Base-by-base conservation (phyloP, 352 stramenopile genomes). In the Phytophthora boehmeriae region DNA sequence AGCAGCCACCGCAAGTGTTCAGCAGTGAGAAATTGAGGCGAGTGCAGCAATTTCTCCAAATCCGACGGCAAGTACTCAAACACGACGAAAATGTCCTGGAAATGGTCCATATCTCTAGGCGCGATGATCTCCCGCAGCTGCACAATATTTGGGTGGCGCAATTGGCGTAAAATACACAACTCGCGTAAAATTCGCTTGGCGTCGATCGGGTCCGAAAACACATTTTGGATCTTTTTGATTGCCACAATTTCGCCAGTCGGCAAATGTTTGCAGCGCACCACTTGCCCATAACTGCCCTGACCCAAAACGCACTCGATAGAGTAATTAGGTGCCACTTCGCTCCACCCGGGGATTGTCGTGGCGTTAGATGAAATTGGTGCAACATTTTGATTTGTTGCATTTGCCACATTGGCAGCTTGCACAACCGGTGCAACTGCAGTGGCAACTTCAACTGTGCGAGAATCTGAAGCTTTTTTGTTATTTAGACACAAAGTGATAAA, bases 151-250 rank as follows among this genome's bases (percentile, higher is more conserved):
- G 83, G 86, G 69, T 95, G 86, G 5, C 85, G 84, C 30, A 95
- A 59, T 66, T 95, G 86, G 4, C 86, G 83, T 28, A 95, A 62
- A 39, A 95, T 95, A 58, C 79, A 93, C 28, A 95, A 64, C 47
- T 95, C 86, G 14, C 86, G 84, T 8, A 95, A 66, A 38, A 95
- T 95, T 17, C 86, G 84, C 68, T 95, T 95, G 38, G 86, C 86
- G 55, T 95, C 86, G 45, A 95, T 93, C 27, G 86, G 86, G 34
- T 95, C 86, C 11, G 86, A 90, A 49, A 95, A 95, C 9, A 95
- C 86, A 50, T 95, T 95, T 56, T 93, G 84, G 55, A 93, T 93
- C 63, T 93, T 92, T n/a, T 95, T 95, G 64, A 95, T 95, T 6
- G 86, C 86, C 43, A 95, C 86, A 57, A 95, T 88, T 58, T 95